Evolutionary conservation across 2,329 filamentous ascomycete species (phyloP).

Genomic region (Diaporthe batatas): DNA sequence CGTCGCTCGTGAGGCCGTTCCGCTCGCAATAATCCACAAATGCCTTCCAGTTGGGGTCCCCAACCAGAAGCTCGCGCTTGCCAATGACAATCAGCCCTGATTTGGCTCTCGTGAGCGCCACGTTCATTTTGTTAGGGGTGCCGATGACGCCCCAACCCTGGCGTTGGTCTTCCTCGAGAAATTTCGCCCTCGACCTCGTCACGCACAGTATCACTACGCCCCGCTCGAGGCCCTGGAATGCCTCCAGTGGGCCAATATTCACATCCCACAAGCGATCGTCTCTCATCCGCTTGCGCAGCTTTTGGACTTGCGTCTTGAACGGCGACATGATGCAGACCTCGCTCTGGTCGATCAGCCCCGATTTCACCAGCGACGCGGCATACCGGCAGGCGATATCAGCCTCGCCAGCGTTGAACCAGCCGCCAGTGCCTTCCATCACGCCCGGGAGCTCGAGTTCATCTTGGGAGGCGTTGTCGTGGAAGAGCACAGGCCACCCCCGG

Average conservation of each 20-base stretch:
- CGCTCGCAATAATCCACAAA: conserved; percentile 43
- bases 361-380: conserved; percentile 36
- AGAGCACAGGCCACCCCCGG: conserved; percentile 43
- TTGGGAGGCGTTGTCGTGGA: conserved; percentile 43
- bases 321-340: conserved; percentile 46
- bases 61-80: conserved; percentile 40
- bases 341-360: conserved; percentile 34
- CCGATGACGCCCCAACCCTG: conserved; percentile 45
- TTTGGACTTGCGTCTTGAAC: conserved; percentile 45
- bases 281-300: conserved; percentile 41
- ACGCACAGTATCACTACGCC: conserved; percentile 46
- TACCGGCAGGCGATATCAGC: conserved; percentile 42
- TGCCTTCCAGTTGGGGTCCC: conserved; percentile 42
- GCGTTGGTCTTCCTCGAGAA: conserved; percentile 43
- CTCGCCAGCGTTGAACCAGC: conserved; percentile 46
- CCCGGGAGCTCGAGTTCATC: conserved; percentile 44
- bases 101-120: conserved; percentile 46
- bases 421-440: conserved; percentile 40
- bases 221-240: conserved; percentile 46
- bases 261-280: conserved; percentile 41
- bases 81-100: conserved; percentile 45
- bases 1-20: conserved; percentile 36
- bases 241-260: conserved; percentile 46
- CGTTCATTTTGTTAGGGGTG: conserved; percentile 45
- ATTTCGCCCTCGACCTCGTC: conserved; percentile 43